Conservation (phyloP, 106 monocot species). For the Allium fistulosum region DNA sequence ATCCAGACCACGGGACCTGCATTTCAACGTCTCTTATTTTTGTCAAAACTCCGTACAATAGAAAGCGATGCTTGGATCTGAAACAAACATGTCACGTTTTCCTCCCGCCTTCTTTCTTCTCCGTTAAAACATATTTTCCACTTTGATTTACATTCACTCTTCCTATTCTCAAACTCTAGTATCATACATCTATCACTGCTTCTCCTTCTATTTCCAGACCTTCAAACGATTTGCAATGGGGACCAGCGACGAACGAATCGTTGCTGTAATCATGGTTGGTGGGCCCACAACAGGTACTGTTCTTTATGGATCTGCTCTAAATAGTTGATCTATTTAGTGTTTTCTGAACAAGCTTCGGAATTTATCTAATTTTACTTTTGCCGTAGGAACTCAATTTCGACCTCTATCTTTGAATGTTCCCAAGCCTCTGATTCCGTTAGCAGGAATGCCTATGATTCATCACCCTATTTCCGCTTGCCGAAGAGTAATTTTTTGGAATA, state of each 20-base stretch:
- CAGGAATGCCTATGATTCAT: slow-evolving; percentile 88
- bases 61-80: background rate
- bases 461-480: slow-evolving; percentile 83
- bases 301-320: background rate
- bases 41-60: background rate
- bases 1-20: too few relatives aligned
- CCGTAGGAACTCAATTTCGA: slow-evolving; percentile 69
- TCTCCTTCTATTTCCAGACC: background rate
- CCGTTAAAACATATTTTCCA: background rate
- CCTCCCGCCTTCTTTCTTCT: background rate
- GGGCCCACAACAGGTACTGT: slow-evolving; percentile 80
- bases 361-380: background rate
- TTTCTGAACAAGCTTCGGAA: background rate
- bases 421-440: slow-evolving; percentile 82
- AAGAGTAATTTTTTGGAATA: slow-evolving; percentile 28
- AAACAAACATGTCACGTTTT: background rate
- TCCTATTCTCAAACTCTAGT: background rate
- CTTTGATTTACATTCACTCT: background rate
- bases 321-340: background rate
- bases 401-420: slow-evolving; percentile 79
- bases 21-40: too few relatives aligned
- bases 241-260: slow-evolving; percentile 60
- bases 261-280: slow-evolving; percentile 97
- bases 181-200: background rate
- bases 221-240: slow-evolving; percentile 35